Evolutionary conservation across 176 grass and related monocot species (phyloP), one percentile per base, ranked within the genome.

Genomic region (Luzula sylvatica): DNA sequence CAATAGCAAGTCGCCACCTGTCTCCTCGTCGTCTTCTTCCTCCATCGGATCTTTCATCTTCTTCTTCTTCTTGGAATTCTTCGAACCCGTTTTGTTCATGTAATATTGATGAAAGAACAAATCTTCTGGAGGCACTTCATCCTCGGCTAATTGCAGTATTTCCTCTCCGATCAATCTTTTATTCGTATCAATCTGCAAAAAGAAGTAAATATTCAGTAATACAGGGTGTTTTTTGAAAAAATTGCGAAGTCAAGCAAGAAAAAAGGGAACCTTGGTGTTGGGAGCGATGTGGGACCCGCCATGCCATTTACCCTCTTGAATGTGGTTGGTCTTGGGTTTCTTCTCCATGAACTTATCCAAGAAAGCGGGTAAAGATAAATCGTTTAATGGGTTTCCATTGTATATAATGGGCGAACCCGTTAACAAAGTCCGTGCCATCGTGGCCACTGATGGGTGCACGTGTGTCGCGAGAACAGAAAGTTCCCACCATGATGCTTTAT

Each of bases 321-420:
- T 78, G 43, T 53, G 67, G 53, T 79, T 86, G 21, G 58, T 47
- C 59, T 95, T 95, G 39, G 90, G 90, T 44, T 95, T 95, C 74
- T 95, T 95, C 65, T 95, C 90, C 90, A 95, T 88, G 52, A 95
- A 95, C 48, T 95, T 95, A 57, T 95, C 84, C 16, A 95, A 71
- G 67, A 95, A 95, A 7, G 90, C 77, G 52, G 67, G 7, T 65
- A 95, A 80, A 2, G 84, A 95, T 35, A 95, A 57, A 54, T 88
- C 90, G 27, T 43, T 79, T 49, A 95, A 55, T 38, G 90, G 90
- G 65, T 96, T 82, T 50, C 90, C 90, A 52, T 53, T 89, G 52
- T 96, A 96, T 68, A 96, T 70, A 58, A 96, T 96, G 69, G 80
- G 80, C 59, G 75, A 82, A 14, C 90, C 90, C 42, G 74, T 88